Evolutionary conservation across 2,329 filamentous ascomycete species (phyloP), one percentile per base, ranked within the genome.

Genomic region (Bertia moriformis): DNA sequence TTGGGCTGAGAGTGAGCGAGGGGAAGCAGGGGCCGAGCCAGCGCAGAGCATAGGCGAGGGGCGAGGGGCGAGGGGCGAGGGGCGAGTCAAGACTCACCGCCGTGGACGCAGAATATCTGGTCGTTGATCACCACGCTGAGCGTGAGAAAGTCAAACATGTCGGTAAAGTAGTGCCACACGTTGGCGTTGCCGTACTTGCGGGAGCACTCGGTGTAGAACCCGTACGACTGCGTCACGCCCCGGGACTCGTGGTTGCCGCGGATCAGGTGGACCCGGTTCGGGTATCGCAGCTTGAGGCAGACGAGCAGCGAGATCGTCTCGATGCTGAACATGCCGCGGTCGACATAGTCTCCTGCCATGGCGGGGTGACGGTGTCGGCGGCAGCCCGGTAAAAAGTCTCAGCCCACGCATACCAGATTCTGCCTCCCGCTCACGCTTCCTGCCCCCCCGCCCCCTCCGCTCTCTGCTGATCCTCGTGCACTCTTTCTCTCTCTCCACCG

Each of bases 61-160:
- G n/a, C n/a, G n/a, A n/a, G n/a, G n/a, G n/a, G n/a, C n/a, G n/a
- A n/a, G n/a, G n/a, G n/a, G n/a, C 15, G 17, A 18, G n/a, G 14
- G 7, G n/a, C 22, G 19, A 41, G 29, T 40, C 19, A 13, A 61
- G 37, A 59, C 55, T 60, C 59, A 66, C 80, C 91, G 56, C 91
- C 91, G 58, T 98, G 91, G 4, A 98, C 91, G 59, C 91, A 98
- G 59, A 98, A 98, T 48, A 98, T 98, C 59, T 96, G 85, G 59
- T 98, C 83, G 58, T 96, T 93, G 56, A 98, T 98, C 46, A 98
- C 89, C 44, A 96, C 93, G 51, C 85, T 93, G 41, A 98, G 67
- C 4, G 89, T 96, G 46, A 98, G 69, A 59, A 93, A 98, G 63
- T 98, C 91, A 61, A 98, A 98, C 88, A 98, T 96, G 63, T 98